These are phyloP conservation scores for Rubia balearica DNA, from an alignment of 305 asterid genomes.

Conservation along the genomic window DNA sequence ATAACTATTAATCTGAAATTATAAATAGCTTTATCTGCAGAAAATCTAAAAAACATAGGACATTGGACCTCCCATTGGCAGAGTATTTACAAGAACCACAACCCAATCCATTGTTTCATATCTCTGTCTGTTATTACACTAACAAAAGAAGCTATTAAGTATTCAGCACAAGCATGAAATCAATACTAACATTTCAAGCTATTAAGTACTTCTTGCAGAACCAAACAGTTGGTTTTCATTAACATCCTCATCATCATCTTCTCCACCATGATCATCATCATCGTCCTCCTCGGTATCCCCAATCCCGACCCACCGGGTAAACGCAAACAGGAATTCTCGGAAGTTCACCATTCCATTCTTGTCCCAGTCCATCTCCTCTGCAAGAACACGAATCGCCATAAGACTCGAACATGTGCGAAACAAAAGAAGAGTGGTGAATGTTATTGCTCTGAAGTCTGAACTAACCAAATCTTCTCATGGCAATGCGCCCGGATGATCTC, in stretches of 20 bases:
- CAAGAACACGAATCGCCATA: constrained; percentile 16
- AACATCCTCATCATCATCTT: constrained; percentile 31
- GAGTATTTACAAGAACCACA: too few relatives aligned
- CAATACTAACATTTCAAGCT: too few relatives aligned
- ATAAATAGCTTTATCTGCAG: too few relatives aligned
- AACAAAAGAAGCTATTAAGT: too few relatives aligned
- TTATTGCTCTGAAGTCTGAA: too few relatives aligned
- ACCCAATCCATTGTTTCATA: not conserved
- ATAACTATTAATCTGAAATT: too few relatives aligned
- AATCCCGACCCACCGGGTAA: constrained; percentile 78
- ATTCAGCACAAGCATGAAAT: not conserved
- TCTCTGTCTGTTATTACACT: not conserved
- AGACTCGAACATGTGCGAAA: too few relatives aligned
- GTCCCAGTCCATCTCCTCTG: constrained; percentile 98
- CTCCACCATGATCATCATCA: constrained; percentile 30
- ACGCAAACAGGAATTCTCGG: constrained; percentile 84
- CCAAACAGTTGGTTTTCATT: not conserved
- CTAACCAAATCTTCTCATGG: constrained; percentile 84
- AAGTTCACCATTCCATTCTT: constrained; percentile 79
- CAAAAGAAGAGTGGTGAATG: constrained; percentile 3
- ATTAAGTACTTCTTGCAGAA: not conserved
- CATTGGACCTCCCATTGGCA: too few relatives aligned
- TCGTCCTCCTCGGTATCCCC: constrained; percentile 45
- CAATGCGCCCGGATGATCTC: constrained; percentile 80
- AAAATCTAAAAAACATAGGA: too few relatives aligned